These are phyloP conservation scores for Boletales sp. DNA, from an alignment of 768 basidiomycete species.

Conservation along the genomic window DNA sequence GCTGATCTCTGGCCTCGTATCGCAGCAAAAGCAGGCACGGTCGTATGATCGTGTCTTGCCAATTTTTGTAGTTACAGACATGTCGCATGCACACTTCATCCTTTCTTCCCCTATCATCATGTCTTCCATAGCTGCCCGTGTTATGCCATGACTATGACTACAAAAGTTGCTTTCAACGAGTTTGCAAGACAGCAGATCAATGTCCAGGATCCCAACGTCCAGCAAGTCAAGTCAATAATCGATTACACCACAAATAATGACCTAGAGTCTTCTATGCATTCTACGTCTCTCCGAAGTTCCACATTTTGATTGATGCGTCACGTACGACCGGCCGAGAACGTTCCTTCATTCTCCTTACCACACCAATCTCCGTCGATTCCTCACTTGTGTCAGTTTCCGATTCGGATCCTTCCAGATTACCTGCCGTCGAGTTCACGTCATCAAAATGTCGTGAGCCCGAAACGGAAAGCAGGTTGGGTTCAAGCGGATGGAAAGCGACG, in stretches of 20 bases:
- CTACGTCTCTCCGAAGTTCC: constrained; percentile 13
- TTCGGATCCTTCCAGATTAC: constrained; percentile 3
- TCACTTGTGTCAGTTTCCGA: constrained; percentile 18
- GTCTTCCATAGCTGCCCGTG: constrained; percentile 16
- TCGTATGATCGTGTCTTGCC: constrained; percentile 59
- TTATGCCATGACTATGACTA: constrained; percentile 22
- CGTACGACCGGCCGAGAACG: constrained; percentile 16
- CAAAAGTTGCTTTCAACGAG: not conserved
- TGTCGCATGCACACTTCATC: constrained; percentile 4
- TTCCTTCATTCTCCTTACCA: constrained; percentile 7
- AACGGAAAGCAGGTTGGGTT: constrained; percentile 54
- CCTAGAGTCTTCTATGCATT: not conserved
- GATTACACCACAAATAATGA: too few relatives aligned
- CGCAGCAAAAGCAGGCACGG: constrained; percentile 97
- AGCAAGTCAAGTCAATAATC: too few relatives aligned
- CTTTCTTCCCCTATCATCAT: constrained; percentile 3
- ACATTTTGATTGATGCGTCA: constrained; percentile 28
- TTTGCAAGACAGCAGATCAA: too few relatives aligned
- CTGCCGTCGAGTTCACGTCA: not conserved
- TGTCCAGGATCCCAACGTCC: too few relatives aligned
- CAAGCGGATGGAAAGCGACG: constrained; percentile 67
- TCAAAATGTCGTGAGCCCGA: constrained; percentile 80
- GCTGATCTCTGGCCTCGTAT: constrained; percentile 99
- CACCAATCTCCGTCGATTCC: not conserved
- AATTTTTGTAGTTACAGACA: constrained; percentile 11